These are phyloP conservation scores for Incumbomyces delicatus DNA, from an alignment of 2,329 filamentous ascomycete species.

Conservation along the genomic window DNA sequence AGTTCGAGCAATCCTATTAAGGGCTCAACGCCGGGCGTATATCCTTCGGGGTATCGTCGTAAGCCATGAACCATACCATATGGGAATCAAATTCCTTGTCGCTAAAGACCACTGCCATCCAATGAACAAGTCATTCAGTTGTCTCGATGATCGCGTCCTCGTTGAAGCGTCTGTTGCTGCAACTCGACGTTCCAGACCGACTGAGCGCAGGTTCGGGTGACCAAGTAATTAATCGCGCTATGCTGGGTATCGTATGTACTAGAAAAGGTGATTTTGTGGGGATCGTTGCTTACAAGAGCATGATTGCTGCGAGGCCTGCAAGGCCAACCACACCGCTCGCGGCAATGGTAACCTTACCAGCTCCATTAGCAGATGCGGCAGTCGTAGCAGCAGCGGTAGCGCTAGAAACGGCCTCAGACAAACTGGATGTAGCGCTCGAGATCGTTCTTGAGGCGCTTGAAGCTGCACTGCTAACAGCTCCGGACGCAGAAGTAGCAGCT, in stretches of 20 bases:
- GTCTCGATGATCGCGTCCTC: too few species aligned
- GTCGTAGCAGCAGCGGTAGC: constrained; percentile 16
- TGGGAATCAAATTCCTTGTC: not conserved
- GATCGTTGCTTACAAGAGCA: constrained; percentile 29
- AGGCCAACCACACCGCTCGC: constrained; percentile 25
- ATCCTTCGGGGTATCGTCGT: not conserved
- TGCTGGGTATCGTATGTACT: constrained; percentile 8
- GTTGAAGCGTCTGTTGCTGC: not conserved
- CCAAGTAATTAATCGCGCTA: constrained; percentile 3
- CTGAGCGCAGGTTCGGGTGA: not conserved
- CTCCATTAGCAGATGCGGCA: constrained; percentile 20
- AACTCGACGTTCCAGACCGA: constrained; percentile 3
- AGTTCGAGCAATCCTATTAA: constrained; percentile 3
- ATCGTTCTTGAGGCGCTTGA: constrained; percentile 14
- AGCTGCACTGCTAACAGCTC: constrained; percentile 14
- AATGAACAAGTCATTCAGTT: too few species aligned
- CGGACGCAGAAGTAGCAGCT: constrained; percentile 9
- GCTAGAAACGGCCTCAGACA: too few species aligned
- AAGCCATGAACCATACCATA: constrained; percentile 5
- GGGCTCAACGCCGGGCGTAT: not conserved
- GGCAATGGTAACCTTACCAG: constrained; percentile 19
- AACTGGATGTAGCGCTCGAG: constrained; percentile 12
- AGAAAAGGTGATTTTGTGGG: not conserved
- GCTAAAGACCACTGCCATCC: too few species aligned
- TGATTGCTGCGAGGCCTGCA: constrained; percentile 33